Conservation (phyloP, 176 grass and related monocot species). For the Musa troglodytarum region DNA sequence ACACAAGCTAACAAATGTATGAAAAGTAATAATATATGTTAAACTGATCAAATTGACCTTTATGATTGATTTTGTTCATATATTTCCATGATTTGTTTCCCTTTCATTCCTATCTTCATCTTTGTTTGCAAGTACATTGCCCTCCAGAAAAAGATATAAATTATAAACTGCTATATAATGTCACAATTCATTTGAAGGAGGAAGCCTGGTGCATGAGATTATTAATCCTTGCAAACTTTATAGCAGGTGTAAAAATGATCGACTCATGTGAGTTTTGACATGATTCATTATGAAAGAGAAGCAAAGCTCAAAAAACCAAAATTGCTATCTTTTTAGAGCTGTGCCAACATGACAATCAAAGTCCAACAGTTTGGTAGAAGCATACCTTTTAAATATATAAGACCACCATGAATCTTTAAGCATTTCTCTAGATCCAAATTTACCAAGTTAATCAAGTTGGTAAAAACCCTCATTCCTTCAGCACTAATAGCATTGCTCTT, state of each 20-base stretch:
- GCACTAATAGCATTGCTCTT: conserved; percentile 65
- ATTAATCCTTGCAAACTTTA: background rate
- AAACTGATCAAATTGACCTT: background rate
- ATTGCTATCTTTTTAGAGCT: background rate
- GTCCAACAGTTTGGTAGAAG: background rate
- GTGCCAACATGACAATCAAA: background rate
- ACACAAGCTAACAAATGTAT: no score
- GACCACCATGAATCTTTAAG: conserved; percentile 67
- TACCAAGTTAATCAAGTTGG: conserved; percentile 73
- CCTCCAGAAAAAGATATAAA: no score
- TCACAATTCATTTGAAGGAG: no score
- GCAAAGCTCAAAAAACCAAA: background rate
- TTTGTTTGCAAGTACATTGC: no score
- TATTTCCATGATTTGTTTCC: no score
- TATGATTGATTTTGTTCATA: no score
- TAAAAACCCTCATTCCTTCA: conserved; percentile 72
- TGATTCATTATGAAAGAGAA: background rate
- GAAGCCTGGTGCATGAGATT: background rate
- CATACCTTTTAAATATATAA: conserved; percentile 87
- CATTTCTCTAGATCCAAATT: conserved; percentile 86
- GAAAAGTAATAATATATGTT: background rate
- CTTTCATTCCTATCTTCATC: no score
- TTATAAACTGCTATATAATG: no score
- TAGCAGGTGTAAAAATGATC: background rate
- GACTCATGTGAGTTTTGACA: background rate